phyloP scores from a whole-genome alignment of 2,329 filamentous ascomycete species.

The Neonectria neomacrospora region DNA sequence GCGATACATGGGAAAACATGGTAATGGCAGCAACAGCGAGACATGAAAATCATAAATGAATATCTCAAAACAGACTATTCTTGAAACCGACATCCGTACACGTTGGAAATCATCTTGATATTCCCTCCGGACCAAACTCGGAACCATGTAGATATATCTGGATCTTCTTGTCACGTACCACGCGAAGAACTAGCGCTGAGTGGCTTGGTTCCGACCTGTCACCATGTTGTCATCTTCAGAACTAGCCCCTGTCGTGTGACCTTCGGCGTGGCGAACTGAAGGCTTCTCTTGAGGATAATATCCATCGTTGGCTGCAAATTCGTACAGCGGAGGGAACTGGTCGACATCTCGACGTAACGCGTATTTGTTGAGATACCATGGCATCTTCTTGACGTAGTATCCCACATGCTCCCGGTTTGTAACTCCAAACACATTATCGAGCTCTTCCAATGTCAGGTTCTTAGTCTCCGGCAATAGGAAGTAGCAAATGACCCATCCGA shows the following conservation, averaged over 20 bases:
- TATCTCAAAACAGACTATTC: too few relatives aligned
- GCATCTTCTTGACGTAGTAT: conserved; percentile 50
- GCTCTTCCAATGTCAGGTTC: conserved; percentile 61
- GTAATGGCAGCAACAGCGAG: too few relatives aligned
- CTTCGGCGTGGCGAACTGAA: background rate
- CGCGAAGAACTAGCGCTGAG: background rate
- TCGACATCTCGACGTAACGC: background rate
- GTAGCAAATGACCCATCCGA: conserved; percentile 60
- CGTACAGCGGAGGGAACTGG: background rate
- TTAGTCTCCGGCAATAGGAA: conserved; percentile 63
- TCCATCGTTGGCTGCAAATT: background rate
- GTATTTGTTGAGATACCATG: background rate
- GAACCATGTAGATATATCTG: background rate
- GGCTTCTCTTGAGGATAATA: background rate
- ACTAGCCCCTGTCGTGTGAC: background rate
- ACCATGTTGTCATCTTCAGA: background rate
- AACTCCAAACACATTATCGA: conserved; percentile 61
- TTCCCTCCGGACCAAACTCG: background rate
- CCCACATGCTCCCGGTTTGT: conserved; percentile 51
- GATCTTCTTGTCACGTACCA: background rate
- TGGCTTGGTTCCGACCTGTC: background rate
- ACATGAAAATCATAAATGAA: too few relatives aligned
- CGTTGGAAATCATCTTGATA: background rate
- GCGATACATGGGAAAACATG: too few relatives aligned
- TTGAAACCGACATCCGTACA: too few relatives aligned